phyloP scores from a whole-genome alignment of 2,329 filamentous ascomycete species.

The Sarocladium brachiariae region DNA sequence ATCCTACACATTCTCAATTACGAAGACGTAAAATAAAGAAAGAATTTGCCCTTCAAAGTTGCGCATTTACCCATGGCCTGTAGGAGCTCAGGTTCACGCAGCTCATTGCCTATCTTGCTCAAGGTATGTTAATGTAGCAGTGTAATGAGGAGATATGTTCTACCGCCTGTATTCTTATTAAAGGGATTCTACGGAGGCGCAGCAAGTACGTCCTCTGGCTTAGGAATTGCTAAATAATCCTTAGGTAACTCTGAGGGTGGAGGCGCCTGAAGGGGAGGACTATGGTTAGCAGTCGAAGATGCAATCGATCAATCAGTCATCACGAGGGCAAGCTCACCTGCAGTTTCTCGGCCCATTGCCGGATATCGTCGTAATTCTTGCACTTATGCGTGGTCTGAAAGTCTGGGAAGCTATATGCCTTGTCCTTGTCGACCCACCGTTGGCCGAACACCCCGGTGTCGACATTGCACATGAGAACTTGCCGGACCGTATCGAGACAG shows the following conservation, averaged over 20 bases:
- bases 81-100: no score
- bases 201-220: slow-evolving; percentile 12
- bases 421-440: slow-evolving; percentile 45
- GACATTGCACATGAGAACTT: slow-evolving; percentile 56
- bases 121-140: no score
- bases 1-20: no score
- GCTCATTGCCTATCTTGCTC: no score
- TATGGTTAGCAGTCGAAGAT: neutral
- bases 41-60: no score
- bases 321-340: slow-evolving; percentile 30
- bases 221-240: slow-evolving; percentile 16
- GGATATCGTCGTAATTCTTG: slow-evolving; percentile 47
- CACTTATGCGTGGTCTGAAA: slow-evolving; percentile 56
- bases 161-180: no score
- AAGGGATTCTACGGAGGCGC: slow-evolving; percentile 7
- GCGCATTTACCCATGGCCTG: no score
- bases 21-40: no score
- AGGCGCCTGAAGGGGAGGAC: slow-evolving; percentile 13
- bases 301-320: neutral
- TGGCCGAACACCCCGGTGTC: slow-evolving; percentile 56
- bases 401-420: slow-evolving; percentile 48
- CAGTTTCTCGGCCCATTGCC: slow-evolving; percentile 45
- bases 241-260: slow-evolving; percentile 14
- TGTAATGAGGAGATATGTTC: no score
- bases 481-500: slow-evolving; percentile 54